Conservation (phyloP, 805 yeast genomes). For the Naumovozyma castellii region DNA sequence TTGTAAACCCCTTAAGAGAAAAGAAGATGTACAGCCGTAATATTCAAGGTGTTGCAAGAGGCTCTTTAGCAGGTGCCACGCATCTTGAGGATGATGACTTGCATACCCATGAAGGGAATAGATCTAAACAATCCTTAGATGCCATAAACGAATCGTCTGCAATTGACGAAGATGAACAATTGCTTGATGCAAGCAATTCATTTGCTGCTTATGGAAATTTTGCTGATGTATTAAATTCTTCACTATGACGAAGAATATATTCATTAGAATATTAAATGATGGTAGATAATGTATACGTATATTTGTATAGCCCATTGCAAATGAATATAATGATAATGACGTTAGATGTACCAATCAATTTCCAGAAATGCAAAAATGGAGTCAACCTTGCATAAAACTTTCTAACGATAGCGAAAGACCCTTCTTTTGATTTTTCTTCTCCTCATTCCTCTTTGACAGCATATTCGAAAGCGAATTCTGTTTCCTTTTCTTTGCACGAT, state of each 20-base stretch:
- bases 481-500: constrained; percentile 31
- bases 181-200: not conserved
- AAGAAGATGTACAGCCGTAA: constrained; percentile 5
- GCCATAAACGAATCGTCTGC: not conserved
- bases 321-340: not conserved
- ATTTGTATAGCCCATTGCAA: too few species aligned
- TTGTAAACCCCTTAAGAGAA: constrained; percentile 14
- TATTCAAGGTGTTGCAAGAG: constrained; percentile 18
- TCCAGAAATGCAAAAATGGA: too few species aligned
- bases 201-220: not conserved
- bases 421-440: constrained; percentile 27
- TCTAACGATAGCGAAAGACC: constrained; percentile 36
- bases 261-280: too few species aligned
- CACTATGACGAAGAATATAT: not conserved
- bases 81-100: not conserved
- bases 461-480: constrained; percentile 31
- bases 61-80: constrained; percentile 17
- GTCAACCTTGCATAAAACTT: constrained; percentile 37
- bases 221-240: not conserved
- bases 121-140: not conserved
- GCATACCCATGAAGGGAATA: not conserved
- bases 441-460: constrained; percentile 35
- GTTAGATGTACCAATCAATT: too few species aligned
- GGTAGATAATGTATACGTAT: too few species aligned
- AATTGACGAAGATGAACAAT: not conserved